phyloP scores from a whole-genome alignment of 192 early-diverging fungal genomes.

The Umbelopsis isabellina region DNA sequence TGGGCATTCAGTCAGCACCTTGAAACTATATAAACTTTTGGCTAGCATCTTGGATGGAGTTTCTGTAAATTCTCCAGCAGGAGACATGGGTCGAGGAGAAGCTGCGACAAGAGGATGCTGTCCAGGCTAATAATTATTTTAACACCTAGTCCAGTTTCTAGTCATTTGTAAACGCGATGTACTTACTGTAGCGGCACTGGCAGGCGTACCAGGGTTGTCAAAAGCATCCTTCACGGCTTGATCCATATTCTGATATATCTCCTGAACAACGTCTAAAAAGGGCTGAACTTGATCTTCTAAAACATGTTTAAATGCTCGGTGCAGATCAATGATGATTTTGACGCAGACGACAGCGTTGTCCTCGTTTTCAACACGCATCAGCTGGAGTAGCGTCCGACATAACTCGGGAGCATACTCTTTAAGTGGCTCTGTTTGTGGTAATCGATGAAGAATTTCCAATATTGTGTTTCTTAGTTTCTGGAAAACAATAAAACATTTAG shows the following conservation, averaged over 20 bases:
- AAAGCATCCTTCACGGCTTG: slow-evolving; percentile 80
- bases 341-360: slow-evolving; percentile 95
- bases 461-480: slow-evolving; percentile 88
- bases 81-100: slow-evolving; percentile 79
- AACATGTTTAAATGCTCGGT: slow-evolving; percentile 79
- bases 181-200: slow-evolving; percentile 44
- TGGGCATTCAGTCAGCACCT: slow-evolving; percentile 97
- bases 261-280: slow-evolving; percentile 89
- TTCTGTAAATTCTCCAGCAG: slow-evolving; percentile 64
- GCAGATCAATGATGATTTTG: slow-evolving; percentile 95
- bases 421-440: slow-evolving; percentile 88
- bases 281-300: slow-evolving; percentile 88
- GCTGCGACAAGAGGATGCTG: slow-evolving; percentile 42
- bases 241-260: slow-evolving; percentile 95
- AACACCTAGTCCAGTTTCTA: too few species aligned
- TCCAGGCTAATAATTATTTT: too few species aligned
- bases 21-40: slow-evolving; percentile 86
- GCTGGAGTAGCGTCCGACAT: slow-evolving; percentile 71
- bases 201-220: slow-evolving; percentile 70
- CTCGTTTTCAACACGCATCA: slow-evolving; percentile 92
- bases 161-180: slow-evolving; percentile 1
- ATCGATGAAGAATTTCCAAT: slow-evolving; percentile 90
- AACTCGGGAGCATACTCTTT: slow-evolving; percentile 76
- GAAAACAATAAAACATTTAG: not conserved
- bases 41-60: slow-evolving; percentile 65